Percentiles rank a stretch among this genome's conserved stretches.
Evolutionary conservation across 75 land plant genomes (phyloP).

Genomic region (Pseudotsuga menziesii): DNA sequence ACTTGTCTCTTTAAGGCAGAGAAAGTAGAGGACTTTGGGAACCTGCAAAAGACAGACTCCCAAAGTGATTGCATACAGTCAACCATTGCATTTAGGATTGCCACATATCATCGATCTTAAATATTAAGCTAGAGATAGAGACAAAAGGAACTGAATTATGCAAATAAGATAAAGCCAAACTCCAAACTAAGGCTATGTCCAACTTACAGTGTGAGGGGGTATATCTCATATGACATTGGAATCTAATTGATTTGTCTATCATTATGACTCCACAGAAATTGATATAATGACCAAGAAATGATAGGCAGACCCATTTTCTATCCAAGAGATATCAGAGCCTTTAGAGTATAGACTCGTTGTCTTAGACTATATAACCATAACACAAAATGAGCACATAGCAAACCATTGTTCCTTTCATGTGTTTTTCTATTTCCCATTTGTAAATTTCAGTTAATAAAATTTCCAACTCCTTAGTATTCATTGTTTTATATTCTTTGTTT

Average conservation of each 20-base stretch:
- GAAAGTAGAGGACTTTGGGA: neutral
- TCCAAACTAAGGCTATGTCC: neutral
- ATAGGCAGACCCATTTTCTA: neutral
- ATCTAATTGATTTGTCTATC: neutral
- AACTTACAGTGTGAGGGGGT: neutral
- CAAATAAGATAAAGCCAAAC: neutral
- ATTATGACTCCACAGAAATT: neutral
- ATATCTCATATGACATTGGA: neutral
- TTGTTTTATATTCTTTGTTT: no score
- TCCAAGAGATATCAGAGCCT: neutral
- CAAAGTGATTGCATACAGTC: neutral
- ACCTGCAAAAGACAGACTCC: neutral
- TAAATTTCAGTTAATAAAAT: no score
- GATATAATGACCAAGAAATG: neutral
- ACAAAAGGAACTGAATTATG: neutral
- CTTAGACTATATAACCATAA: no score
- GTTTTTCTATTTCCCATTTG: no score
- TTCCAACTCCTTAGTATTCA: no score
- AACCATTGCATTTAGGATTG: neutral
- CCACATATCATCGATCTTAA: neutral
- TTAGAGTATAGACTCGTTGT: neutral
- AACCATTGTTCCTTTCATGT: no score
- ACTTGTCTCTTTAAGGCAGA: neutral
- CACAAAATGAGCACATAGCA: no score
- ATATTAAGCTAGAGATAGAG: neutral